Conservation (phyloP, 257 asterid genomes). For the Nicotiana tomentosiformis region DNA sequence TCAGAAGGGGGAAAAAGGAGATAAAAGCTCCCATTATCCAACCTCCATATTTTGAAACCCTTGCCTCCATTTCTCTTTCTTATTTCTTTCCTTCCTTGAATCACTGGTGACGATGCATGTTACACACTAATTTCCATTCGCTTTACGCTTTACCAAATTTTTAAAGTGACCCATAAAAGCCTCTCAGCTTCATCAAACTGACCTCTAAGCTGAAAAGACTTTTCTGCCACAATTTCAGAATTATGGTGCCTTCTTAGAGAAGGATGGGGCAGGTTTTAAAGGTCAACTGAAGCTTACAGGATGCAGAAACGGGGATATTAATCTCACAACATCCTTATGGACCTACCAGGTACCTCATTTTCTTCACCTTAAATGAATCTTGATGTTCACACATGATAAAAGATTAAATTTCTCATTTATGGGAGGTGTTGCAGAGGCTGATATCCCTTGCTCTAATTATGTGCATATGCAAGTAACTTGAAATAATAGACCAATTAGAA, state of each 20-base stretch:
- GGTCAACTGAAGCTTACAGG: constrained; percentile 74
- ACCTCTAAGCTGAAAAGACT: background rate
- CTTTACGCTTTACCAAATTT: background rate
- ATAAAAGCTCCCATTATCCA: background rate
- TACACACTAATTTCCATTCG: background rate
- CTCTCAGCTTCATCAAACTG: background rate
- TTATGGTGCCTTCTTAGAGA: constrained; percentile 90
- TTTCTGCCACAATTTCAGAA: constrained; percentile 48
- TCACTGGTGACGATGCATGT: background rate
- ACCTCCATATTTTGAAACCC: background rate
- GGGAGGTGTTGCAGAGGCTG: background rate
- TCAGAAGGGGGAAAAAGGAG: background rate
- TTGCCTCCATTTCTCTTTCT: background rate
- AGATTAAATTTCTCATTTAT: background rate
- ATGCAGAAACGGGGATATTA: constrained; percentile 57
- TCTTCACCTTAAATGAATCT: background rate
- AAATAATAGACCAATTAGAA: background rate
- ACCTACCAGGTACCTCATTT: constrained; percentile 63
- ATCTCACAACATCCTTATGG: constrained; percentile 56
- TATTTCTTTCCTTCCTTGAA: background rate
- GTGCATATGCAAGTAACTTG: background rate
- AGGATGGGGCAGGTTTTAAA: constrained; percentile 90
- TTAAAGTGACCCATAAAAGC: background rate
- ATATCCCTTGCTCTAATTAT: background rate
- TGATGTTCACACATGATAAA: background rate